These are phyloP conservation scores for Ophiostoma pallidulum DNA, from an alignment of 2,329 filamentous ascomycete genomes.

Conservation along the genomic window DNA sequence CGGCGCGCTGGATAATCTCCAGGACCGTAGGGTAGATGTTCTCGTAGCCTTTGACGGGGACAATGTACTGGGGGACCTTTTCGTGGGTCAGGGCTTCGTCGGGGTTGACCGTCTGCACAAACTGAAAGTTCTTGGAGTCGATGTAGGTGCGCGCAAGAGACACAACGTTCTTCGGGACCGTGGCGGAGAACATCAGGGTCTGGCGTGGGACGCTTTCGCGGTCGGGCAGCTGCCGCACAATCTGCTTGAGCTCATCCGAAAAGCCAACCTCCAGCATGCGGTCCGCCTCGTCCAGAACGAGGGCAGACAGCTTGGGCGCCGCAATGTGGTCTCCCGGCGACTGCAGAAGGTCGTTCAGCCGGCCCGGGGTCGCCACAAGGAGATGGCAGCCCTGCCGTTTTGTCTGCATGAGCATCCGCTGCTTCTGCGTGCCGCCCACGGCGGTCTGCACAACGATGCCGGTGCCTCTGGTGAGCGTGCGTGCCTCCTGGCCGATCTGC, in stretches of 20 bases:
- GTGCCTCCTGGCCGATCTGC: slow-evolving; percentile 73
- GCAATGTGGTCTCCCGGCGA: slow-evolving; percentile 54
- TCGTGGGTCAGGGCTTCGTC: slow-evolving; percentile 81
- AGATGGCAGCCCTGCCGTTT: slow-evolving; percentile 74
- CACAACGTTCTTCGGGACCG: slow-evolving; percentile 76
- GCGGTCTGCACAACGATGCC: slow-evolving; percentile 61
- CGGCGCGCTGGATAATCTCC: slow-evolving; percentile 60
- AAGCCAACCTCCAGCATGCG: slow-evolving; percentile 97
- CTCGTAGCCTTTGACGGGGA: slow-evolving; percentile 57
- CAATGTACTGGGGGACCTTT: slow-evolving; percentile 69
- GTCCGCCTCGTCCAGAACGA: slow-evolving; percentile 95
- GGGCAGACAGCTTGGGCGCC: slow-evolving; percentile 70
- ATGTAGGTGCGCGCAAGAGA: slow-evolving; percentile 68
- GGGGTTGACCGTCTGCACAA: slow-evolving; percentile 76
- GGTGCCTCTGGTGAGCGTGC: slow-evolving; percentile 54
- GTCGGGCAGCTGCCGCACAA: slow-evolving; percentile 54
- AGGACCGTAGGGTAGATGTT: slow-evolving; percentile 69
- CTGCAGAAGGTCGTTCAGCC: slow-evolving; percentile 69
- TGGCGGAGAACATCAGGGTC: slow-evolving; percentile 92
- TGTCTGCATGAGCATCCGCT: slow-evolving; percentile 55
- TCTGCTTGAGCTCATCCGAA: slow-evolving; percentile 52
- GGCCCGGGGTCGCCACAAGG: slow-evolving; percentile 82
- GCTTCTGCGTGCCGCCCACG: slow-evolving; percentile 86
- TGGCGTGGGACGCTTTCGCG: slow-evolving; percentile 60
- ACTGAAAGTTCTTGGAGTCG: slow-evolving; percentile 71